Base-by-base conservation (phyloP, 306 rosid genomes). In the Rosa lucieae region DNA sequence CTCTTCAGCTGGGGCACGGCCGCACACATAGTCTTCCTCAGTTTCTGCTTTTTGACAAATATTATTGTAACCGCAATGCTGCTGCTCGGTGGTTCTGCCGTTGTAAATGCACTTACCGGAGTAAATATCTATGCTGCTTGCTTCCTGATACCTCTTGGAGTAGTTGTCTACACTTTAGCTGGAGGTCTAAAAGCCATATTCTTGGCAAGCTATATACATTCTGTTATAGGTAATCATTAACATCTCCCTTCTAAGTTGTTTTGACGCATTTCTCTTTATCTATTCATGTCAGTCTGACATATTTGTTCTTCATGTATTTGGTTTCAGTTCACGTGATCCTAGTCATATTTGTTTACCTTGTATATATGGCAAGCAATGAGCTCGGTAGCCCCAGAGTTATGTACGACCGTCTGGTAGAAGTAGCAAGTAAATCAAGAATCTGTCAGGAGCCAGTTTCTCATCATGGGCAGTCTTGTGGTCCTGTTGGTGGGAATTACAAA, bases 111-210 rank as follows among this genome's bases (percentile, higher is more conserved):
- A 40, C 91, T 94, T 70, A 92, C 97, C 9, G 97, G 98, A 75
- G 97, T 92, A 47, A 92, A 94, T 84, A 89, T 94, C 63, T 90
- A 89, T 74, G 97, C 97, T 76, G 98, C 98, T 65, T 92, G 98
- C 88, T 94, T 94, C 84, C 86, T 94, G 18, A 94, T 94, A 82
- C 98, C 97, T 29, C 97, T 94, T 58, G 98, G 98, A 81, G 98
- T 94, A 11, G 90, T 94, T 69, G 90, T 92, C n/a, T 94, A 92
- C 67, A 94, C 98, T 47, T 88, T 94, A 61, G 97, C 97, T 29
- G 98, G 98, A 85, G 97, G 97, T 80, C 82, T 94, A 40, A 94
- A 94, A 73, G 98, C 98, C n/a, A 94, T 97, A 2, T 94, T 94
- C 87, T 92, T 94, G 81, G 98, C 98, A 74, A 94, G 97, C 90